Conservation (phyloP, 805 yeast species). For the Metschnikowia bowlesiae region DNA sequence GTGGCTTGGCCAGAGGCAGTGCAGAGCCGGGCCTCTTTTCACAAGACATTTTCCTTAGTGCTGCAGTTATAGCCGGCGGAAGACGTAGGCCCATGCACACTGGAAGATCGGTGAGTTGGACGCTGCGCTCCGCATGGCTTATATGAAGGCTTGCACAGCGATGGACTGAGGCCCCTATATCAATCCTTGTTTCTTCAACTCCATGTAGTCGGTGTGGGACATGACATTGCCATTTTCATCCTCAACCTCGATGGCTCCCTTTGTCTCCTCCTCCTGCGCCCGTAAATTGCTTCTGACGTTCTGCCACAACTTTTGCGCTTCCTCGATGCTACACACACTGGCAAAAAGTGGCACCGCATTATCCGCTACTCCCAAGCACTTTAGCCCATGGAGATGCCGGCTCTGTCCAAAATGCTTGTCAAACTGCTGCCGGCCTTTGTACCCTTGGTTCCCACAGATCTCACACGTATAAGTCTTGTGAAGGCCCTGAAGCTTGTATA, state of each 20-base stretch:
- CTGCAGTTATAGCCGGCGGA: not conserved
- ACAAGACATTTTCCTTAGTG: not conserved
- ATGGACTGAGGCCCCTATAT: constrained; percentile 31
- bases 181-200: constrained; percentile 83
- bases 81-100: not conserved
- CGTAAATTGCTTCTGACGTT: constrained; percentile 36
- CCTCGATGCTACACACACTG: constrained; percentile 63
- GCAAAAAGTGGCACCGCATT: constrained; percentile 44
- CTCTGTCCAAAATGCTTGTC: constrained; percentile 71
- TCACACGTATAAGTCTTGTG: constrained; percentile 73
- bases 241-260: constrained; percentile 73
- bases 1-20: not conserved
- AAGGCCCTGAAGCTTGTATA: constrained; percentile 84
- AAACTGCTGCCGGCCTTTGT: constrained; percentile 69
- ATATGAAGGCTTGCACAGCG: not conserved
- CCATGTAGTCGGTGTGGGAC: constrained; percentile 77
- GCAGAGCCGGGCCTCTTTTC: not conserved
- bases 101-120: not conserved
- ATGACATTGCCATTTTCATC: constrained; percentile 92
- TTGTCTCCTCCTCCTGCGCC: constrained; percentile 38
- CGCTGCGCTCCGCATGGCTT: constrained; percentile 1
- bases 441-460: constrained; percentile 72
- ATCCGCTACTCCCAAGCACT: constrained; percentile 65
- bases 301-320: constrained; percentile 59
- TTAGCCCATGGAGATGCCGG: constrained; percentile 69